Conservation (phyloP, 495 filamentous ascomycete species). For the Bacidia gigantensis region DNA sequence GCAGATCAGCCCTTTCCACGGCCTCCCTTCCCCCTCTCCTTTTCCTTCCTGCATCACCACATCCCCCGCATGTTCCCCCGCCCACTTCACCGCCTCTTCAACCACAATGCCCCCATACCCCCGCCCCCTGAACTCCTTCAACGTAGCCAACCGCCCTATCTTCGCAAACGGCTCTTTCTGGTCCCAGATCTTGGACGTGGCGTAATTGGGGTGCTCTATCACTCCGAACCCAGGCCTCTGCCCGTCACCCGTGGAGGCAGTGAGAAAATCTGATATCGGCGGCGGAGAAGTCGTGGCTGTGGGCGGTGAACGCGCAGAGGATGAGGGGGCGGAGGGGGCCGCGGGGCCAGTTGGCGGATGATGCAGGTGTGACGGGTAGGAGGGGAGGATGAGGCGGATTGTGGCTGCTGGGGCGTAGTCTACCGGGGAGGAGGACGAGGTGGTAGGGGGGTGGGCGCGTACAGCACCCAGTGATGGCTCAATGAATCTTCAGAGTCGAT, state of each 20-base stretch:
- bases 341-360: no score
- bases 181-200: slow-evolving; percentile 69
- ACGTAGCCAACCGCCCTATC: slow-evolving; percentile 59
- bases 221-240: slow-evolving; percentile 18
- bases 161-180: slow-evolving; percentile 53
- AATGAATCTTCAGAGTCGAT: slow-evolving; percentile 66
- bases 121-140: slow-evolving; percentile 44
- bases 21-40: slow-evolving; percentile 19
- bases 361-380: no score
- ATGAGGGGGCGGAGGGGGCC: no score
- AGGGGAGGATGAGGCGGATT: no score
- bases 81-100: slow-evolving; percentile 45
- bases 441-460: no score
- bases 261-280: no score
- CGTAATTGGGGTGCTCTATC: slow-evolving; percentile 58
- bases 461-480: slow-evolving; percentile 72
- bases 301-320: no score
- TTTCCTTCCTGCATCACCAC: slow-evolving; percentile 6
- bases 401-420: no score
- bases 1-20: slow-evolving; percentile 57
- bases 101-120: slow-evolving; percentile 52
- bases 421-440: no score
- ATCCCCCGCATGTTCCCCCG: slow-evolving; percentile 33
- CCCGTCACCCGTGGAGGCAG: background rate
- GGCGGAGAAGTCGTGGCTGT: no score